Base-by-base conservation (phyloP, 495 filamentous ascomycete species). In the Aspergillus haitiensis region DNA sequence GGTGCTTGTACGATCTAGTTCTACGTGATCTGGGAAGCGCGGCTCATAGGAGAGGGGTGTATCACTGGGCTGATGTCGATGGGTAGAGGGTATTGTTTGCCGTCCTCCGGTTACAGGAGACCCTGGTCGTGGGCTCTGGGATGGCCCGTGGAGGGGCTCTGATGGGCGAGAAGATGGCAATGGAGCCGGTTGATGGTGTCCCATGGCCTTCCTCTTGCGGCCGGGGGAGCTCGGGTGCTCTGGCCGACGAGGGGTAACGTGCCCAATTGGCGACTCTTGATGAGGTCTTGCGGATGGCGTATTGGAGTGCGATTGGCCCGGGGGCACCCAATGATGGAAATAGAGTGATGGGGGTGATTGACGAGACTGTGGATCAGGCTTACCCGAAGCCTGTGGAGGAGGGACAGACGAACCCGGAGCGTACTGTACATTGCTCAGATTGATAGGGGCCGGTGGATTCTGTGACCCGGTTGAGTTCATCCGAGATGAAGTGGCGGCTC, bases 311-410 rank as follows among this genome's bases (percentile, higher is more conserved):
- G 68, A 63, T 52, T 79, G 70, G 55, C 78, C 80, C 31, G 92
- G 92, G 6, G 93, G 93, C 55, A 91, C 86, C 90, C 90, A 96
- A 66, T 96, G 91, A 67, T 96, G 92, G 61, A 96, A 96, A 68
- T 91, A 95, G 51, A 96, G 88, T 12, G 86, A 85, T 1, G 86
- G 81, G 7, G 90, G 86, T 7, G 84, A 81, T 40, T 83, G 75
- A 54, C 81, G 68, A 49, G 74, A 74, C 52, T 86, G 80, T 0
- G 59, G 46, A 57, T 86, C 80, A 56, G 82, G 81, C 52, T 82
- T 67, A 13, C 53, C 55, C n/a, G 75, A 71, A 34, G 74, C 69
- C 45, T 82, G 81, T 36, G 81, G 62, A 82, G 68, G 52, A 66
- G 80, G 60, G 47, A 60, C 49, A 35, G 71, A 63, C 59, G 73